These are phyloP conservation scores for Talaromyces adpressus DNA, from an alignment of 495 filamentous ascomycete species.

Conservation along the genomic window DNA sequence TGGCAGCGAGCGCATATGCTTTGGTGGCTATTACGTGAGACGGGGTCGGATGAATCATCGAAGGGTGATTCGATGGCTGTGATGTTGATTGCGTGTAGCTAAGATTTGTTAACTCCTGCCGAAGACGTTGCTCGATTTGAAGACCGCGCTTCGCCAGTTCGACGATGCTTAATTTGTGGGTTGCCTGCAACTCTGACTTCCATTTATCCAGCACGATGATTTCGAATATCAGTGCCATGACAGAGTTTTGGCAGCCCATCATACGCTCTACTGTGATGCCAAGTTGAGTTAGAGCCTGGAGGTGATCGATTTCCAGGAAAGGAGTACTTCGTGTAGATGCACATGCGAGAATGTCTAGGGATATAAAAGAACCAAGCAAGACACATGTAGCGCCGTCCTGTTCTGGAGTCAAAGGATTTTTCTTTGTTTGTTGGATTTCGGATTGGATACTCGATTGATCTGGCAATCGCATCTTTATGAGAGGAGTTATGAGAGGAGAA, in stretches of 20 bases:
- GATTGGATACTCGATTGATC: not conserved
- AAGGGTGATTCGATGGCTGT: not conserved
- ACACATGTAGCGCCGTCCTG: not conserved
- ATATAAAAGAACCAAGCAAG: constrained; percentile 5
- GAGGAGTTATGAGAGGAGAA: not conserved
- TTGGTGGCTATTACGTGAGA: not conserved
- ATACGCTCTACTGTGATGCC: not conserved
- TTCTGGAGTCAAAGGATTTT: not conserved
- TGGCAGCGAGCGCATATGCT: not conserved
- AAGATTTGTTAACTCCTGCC: not conserved
- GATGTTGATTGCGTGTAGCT: not conserved
- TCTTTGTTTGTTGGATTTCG: not conserved
- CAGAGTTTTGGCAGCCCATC: not conserved
- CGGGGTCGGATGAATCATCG: not conserved
- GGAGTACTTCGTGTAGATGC: not conserved
- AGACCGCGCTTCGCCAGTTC: constrained; percentile 5
- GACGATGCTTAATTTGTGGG: constrained; percentile 6
- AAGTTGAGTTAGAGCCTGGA: not conserved
- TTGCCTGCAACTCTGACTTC: not conserved
- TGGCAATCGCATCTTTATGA: not conserved
- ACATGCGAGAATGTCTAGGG: constrained; percentile 3
- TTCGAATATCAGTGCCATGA: constrained; percentile 1
- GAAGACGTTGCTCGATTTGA: constrained; percentile 1
- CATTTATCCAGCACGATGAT: not conserved
- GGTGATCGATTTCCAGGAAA: not conserved